Evolutionary conservation across 345 rosid genomes (phyloP), one percentile per base, ranked within the genome.

Genomic region (Leavenworthia alabamica): DNA sequence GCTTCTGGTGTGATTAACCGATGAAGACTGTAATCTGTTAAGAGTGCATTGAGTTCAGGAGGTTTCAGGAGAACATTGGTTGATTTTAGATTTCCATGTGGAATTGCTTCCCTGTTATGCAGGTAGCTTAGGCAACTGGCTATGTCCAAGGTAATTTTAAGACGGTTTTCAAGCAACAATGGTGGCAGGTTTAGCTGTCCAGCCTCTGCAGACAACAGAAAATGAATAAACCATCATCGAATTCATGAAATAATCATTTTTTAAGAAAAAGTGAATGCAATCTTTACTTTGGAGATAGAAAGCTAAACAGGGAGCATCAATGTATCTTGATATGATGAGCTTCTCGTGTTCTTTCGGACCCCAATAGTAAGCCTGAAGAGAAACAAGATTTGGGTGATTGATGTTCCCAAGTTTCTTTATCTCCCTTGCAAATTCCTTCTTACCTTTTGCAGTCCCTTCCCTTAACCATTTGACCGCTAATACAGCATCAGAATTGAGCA

Each of bases 11-110:
- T 90, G 71, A 90, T 67, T 65, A 86, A 71, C 20, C 97, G 76
- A 66, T 90, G 97, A 56, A 90, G 83, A 64, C 96, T 84, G 79
- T 84, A 90, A 63, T 90, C 97, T 5, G 94, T 84, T 62, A 90
- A 73, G 60, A 72, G 64, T 14, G 85, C 78, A 22, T 78, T 82
- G 74, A 83, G 55, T 12, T 75, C 70, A 2, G 79, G 83, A 59
- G 75, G 51, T 71, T 81, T 78, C 36, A 90, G 29, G 60, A 90
- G 76, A 72, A 90, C 77, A 80, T 90, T 88, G 3, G 94, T 80
- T 8, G 96, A 86, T 71, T 90, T 90, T 17, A 90, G 86, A 81
- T 88, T 90, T 45, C 97, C 97, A 41, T 90, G 97, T 12, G 97
- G 97, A 64, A 90, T 88, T 58, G 94, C 86, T 72, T 73, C 77